Evolutionary conservation across 345 rosid species (phyloP), one percentile per base, ranked within the genome.

Genomic region (Moricandia moricandioides): DNA sequence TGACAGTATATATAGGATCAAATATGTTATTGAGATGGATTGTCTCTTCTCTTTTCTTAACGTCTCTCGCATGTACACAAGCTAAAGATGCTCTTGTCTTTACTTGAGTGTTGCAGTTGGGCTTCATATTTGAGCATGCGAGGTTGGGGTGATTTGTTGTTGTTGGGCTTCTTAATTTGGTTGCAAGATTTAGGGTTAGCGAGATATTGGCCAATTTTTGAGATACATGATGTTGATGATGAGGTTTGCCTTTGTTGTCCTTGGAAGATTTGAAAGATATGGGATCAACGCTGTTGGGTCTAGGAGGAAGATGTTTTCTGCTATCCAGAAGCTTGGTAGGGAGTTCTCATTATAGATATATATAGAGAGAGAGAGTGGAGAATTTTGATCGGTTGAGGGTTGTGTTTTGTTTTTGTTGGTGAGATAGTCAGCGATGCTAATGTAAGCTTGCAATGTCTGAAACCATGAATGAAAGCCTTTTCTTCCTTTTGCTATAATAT

Each of bases 401-500:
- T 49, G 43, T 67, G n/a, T n/a, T n/a, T 21, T 31, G 30, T 54
- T 64, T 35, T 59, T 24, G 68, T 14, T 74, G 60, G 30, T 74
- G 58, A 49, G 30, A 29, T 58, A 66, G 17, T 79, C 84, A 75
- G 85, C 76, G 86, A 80, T 83, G 86, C 83, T 82, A 84, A 64
- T 78, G 72, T 67, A 84, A 83, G 84, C 62, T 78, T 66, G 80
- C 80, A 54, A 75, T 84, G 86, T 81, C 84, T 79, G 82, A 85
- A 79, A 73, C 74, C 65, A 68, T 8, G 47, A 63, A 61, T 27
- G 69, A 56, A 21, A 21, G 24, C 24, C 24, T 21, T 21, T 21
- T 21, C 24, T 21, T 21, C 24, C 24, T 21, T 21, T 21, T 21
- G 24, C 1, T 21, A 21, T 21, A 21, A 21, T 21, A 21, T 2